A percentile compares a stretch with the other conserved stretches of the same genome.
These are phyloP conservation scores for Hygrocybe punicea DNA, from an alignment of 768 basidiomycete genomes.

Conservation along the genomic window DNA sequence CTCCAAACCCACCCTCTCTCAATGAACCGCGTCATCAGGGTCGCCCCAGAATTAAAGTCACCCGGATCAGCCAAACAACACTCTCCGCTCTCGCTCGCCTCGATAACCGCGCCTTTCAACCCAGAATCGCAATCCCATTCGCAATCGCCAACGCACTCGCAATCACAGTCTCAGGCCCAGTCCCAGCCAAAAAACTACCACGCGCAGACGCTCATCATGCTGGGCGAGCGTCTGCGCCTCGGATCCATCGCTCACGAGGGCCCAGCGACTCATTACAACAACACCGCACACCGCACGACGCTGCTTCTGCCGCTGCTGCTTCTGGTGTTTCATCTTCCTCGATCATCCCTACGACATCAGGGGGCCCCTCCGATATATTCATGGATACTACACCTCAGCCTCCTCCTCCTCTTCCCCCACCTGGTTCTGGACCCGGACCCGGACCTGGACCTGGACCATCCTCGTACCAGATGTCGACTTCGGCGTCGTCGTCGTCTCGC, in stretches of 20 bases:
- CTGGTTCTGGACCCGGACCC: neutral
- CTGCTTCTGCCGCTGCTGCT: conserved; percentile 6
- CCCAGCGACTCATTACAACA: conserved; percentile 39
- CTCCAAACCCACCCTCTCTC: conserved; percentile 16
- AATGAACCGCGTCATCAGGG: neutral
- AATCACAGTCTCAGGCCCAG: no score
- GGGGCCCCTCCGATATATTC: no score
- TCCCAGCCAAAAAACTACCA: conserved; percentile 72
- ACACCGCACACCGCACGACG: conserved; percentile 14
- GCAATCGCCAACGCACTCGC: no score
- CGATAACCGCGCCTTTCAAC: conserved; percentile 42
- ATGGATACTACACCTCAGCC: no score
- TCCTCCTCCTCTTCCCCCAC: no score
- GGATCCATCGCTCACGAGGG: conserved; percentile 36
- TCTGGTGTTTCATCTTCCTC: no score
- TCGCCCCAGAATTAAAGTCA: conserved; percentile 17
- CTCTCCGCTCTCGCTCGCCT: conserved; percentile 39
- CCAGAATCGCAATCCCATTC: conserved; percentile 28
- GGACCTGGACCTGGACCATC: neutral
- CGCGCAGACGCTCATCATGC: conserved; percentile 69
- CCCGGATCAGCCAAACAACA: conserved; percentile 21
- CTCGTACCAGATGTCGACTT: no score
- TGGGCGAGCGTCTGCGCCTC: conserved; percentile 79
- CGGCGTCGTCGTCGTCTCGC: no score
- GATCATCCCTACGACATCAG: no score